Evolutionary conservation across 1,284 basidiomycete species (phyloP), one percentile per base, ranked within the genome.

Genomic region (Rhodotorula sp.): DNA sequence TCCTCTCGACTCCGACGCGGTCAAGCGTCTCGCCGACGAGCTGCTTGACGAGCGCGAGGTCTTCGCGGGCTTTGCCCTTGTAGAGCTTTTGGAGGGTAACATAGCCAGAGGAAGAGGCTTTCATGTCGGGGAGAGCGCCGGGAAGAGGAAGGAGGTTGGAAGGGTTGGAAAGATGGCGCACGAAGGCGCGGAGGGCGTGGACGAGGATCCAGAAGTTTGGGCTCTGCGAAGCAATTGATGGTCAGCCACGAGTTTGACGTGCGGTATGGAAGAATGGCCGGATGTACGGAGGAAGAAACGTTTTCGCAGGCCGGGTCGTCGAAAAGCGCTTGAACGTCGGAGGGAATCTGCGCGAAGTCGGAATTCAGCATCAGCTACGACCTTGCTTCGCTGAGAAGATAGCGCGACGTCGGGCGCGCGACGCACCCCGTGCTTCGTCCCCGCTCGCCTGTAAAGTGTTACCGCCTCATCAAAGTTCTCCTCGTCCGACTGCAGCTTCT

Each of bases 401-500:
- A 17, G 29, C 17, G 52, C 17, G 52, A 30, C 27, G 5, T 54
- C 29, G 15, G 24, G 32, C 22, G 19, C 4, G 19, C 19, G 3
- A 91, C 63, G 86, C 87, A 49, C 90, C 85, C 79, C 90, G 90
- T 0, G 89, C 89, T 80, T 94, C 88, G 65, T 71, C 1, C 76
- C 76, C 24, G 76, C 66, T 30, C 77, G 74, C 63, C 77, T 67
- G 46, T 68, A 74, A 27, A 78, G 68, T 2, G 87, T 84, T 74
- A 90, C 85, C 1, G 93, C 94, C 80, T 96, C 94, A 74, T 97
- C 94, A 79, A 94, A 93, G 82, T 98, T 98, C 82, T 99, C 95
- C 77, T 95, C 91, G 79, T 99, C 95, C 0, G 82, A 77, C 76
- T 92, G 91, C 22, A 73, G 79, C 76, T 86, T 87, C 83, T 87